These are phyloP conservation scores for Salix exigua DNA, from an alignment of 345 rosid genomes.

Conservation along the genomic window DNA sequence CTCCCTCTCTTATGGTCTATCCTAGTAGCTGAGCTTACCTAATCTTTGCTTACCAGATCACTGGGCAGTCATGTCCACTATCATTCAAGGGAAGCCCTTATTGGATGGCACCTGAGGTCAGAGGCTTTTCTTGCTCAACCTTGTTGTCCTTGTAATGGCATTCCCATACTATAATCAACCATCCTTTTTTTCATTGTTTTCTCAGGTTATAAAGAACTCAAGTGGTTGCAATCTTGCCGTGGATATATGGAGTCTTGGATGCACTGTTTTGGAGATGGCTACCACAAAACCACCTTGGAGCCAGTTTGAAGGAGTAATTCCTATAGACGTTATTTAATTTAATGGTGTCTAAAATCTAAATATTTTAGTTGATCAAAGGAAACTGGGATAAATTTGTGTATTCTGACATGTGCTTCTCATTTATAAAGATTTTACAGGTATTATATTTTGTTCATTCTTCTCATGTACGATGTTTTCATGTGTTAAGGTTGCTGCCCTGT, in stretches of 20 bases:
- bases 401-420: not conserved
- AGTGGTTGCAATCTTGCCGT: slow-evolving; percentile 68
- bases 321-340: not conserved
- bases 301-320: slow-evolving; percentile 69
- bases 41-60: slow-evolving; percentile 44
- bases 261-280: slow-evolving; percentile 84
- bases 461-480: not conserved
- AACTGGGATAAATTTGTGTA: not conserved
- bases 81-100: slow-evolving; percentile 84
- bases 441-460: not conserved
- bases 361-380: not conserved
- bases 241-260: slow-evolving; percentile 87
- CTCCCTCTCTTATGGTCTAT: not conserved
- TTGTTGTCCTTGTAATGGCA: not conserved
- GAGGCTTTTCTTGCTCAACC: slow-evolving; percentile 2
- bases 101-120: slow-evolving; percentile 93
- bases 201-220: slow-evolving; percentile 61
- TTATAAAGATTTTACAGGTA: not conserved
- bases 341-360: not conserved
- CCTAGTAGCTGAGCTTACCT: not conserved
- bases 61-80: slow-evolving; percentile 72
- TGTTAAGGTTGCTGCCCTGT: slow-evolving; percentile 53
- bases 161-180: not conserved
- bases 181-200: not conserved
- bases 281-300: slow-evolving; percentile 85